These are phyloP conservation scores for Panaeolus papilionaceus DNA, from an alignment of 768 basidiomycete genomes.

Conservation along the genomic window DNA sequence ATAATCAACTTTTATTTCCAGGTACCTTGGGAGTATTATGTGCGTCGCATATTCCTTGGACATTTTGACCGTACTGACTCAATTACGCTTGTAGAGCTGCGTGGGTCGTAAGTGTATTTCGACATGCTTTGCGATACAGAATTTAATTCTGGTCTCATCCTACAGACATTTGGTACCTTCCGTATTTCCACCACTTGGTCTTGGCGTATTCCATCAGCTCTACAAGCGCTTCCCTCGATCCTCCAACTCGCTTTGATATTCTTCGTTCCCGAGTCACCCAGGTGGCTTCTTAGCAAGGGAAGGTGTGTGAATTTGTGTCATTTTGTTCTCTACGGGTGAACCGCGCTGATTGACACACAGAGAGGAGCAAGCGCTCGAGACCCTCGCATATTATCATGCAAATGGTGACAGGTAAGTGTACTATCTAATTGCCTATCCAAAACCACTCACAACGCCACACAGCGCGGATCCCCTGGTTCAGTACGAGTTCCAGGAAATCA, in stretches of 20 bases:
- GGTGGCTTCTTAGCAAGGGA: slow-evolving; percentile 82
- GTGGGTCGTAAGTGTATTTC: neutral
- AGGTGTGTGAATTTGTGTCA: neutral
- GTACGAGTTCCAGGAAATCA: slow-evolving; percentile 84
- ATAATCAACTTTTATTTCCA: neutral
- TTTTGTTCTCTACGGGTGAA: neutral
- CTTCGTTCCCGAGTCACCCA: slow-evolving; percentile 83
- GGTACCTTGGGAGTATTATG: slow-evolving; percentile 10
- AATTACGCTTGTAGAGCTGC: neutral
- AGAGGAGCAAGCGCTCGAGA: slow-evolving; percentile 67
- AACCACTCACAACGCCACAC: neutral
- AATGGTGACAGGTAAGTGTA: slow-evolving; percentile 59
- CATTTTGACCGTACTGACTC: neutral
- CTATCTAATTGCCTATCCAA: neutral
- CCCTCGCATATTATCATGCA: slow-evolving; percentile 84
- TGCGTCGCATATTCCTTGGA: neutral
- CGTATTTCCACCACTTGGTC: slow-evolving; percentile 71
- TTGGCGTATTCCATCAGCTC: slow-evolving; percentile 82
- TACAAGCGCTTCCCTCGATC: slow-evolving; percentile 75
- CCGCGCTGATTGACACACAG: slow-evolving; percentile 28
- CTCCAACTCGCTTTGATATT: slow-evolving; percentile 69
- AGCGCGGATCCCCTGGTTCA: slow-evolving; percentile 63
- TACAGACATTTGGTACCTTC: slow-evolving; percentile 89
- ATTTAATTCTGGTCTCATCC: slow-evolving; percentile 28
- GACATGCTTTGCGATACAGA: neutral